phyloP scores from a whole-genome alignment of 2,329 filamentous ascomycete genomes.

The Arthroderma sp. region DNA sequence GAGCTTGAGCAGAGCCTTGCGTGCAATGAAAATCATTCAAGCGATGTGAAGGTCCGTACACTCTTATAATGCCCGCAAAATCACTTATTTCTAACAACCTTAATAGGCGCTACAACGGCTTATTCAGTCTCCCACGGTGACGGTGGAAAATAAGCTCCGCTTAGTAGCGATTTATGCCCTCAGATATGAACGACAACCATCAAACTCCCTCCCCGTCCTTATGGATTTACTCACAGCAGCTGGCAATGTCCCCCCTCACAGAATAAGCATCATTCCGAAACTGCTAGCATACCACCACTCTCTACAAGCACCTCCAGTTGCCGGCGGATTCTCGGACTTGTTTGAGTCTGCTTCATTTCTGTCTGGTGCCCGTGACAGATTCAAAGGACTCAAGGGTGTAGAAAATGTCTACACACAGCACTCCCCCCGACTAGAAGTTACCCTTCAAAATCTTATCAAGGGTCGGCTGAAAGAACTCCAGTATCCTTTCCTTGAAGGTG shows the following conservation, averaged over 20 bases:
- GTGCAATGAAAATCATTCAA: slow-evolving; percentile 87
- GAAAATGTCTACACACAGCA: slow-evolving; percentile 99
- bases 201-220: slow-evolving; percentile 70
- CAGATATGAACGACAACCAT: slow-evolving; percentile 76
- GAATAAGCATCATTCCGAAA: slow-evolving; percentile 68
- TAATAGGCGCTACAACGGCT: slow-evolving; percentile 66
- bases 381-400: slow-evolving; percentile 91
- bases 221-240: slow-evolving; percentile 75
- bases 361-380: slow-evolving; percentile 69
- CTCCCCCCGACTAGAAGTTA: slow-evolving; percentile 73
- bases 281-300: slow-evolving; percentile 77
- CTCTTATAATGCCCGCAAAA: not conserved
- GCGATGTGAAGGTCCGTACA: slow-evolving; percentile 68
- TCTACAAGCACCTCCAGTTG: slow-evolving; percentile 62
- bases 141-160: slow-evolving; percentile 70
- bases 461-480: slow-evolving; percentile 73
- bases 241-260: slow-evolving; percentile 62
- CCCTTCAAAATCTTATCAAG: slow-evolving; percentile 85
- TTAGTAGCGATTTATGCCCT: slow-evolving; percentile 90
- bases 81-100: not conserved
- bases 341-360: slow-evolving; percentile 90
- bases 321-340: slow-evolving; percentile 72
- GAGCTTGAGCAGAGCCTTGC: slow-evolving; percentile 94
- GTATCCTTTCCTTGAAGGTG: slow-evolving; percentile 87
- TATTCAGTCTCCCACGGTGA: slow-evolving; percentile 66